These are phyloP conservation scores for Fermentozyma sake DNA, from an alignment of 1,139 yeast genomes.

Conservation along the genomic window DNA sequence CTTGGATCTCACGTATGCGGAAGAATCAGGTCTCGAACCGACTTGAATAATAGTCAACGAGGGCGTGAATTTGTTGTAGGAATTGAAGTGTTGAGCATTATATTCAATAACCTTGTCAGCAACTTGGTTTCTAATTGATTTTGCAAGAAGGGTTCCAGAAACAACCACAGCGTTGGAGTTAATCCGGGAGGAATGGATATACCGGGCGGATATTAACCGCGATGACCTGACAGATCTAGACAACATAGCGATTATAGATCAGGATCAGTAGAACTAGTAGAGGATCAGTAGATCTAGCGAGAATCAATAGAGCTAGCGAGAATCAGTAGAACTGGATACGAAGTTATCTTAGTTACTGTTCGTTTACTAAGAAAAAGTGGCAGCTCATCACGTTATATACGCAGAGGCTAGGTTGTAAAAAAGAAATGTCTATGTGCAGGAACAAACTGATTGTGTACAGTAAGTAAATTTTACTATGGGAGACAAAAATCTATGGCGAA, in stretches of 20 bases:
- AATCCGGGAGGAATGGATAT: constrained; percentile 7
- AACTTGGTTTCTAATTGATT: constrained; percentile 31
- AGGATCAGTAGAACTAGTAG: too few relatives aligned
- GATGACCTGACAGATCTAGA: constrained; percentile 3
- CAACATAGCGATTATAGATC: constrained; percentile 5
- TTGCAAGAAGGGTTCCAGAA: constrained; percentile 43
- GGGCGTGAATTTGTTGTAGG: constrained; percentile 45
- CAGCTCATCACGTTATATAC: too few relatives aligned
- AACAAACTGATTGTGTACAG: too few relatives aligned
- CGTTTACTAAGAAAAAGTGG: too few relatives aligned
- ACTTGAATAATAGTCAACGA: constrained; percentile 68
- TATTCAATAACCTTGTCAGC: constrained; percentile 41
- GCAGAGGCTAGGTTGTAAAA: too few relatives aligned
- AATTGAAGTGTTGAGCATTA: constrained; percentile 27
- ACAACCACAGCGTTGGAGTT: constrained; percentile 35
- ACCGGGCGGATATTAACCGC: constrained; percentile 1
- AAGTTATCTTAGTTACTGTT: too few relatives aligned
- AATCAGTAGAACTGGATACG: too few relatives aligned
- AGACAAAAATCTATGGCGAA: too few relatives aligned
- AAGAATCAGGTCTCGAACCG: constrained; percentile 72
- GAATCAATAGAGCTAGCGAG: too few relatives aligned
- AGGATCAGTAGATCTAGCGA: too few relatives aligned
- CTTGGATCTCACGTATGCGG: constrained; percentile 73
- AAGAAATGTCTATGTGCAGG: too few relatives aligned
- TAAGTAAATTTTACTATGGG: too few relatives aligned